phyloP scores from a whole-genome alignment of 768 basidiomycete genomes.

The Favolaschia claudopus region DNA sequence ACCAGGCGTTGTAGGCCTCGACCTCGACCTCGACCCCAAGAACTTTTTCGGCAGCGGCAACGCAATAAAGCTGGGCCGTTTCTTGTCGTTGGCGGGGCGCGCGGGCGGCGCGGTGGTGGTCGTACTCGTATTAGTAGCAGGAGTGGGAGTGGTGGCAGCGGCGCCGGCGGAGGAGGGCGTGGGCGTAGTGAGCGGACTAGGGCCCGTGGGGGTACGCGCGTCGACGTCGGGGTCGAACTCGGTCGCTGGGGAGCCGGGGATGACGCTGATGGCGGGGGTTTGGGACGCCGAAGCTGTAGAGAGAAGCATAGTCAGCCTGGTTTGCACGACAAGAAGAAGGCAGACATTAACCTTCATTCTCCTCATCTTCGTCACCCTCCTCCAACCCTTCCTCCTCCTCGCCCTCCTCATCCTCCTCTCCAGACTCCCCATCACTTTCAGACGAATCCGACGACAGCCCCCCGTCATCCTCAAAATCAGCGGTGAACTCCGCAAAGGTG shows the following conservation, averaged over 20 bases:
- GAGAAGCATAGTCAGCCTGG: not conserved
- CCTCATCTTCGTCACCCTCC: too few relatives aligned
- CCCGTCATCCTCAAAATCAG: constrained; percentile 80
- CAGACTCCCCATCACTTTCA: constrained; percentile 7
- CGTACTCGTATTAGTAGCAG: not conserved
- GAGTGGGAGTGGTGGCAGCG: not conserved
- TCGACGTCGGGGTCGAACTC: not conserved
- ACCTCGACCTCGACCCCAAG: constrained; percentile 14
- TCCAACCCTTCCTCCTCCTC: constrained; percentile 25
- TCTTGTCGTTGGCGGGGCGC: constrained; percentile 7
- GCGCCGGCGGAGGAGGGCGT: constrained; percentile 20
- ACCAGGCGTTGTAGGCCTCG: too few relatives aligned
- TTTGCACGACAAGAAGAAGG: too few relatives aligned
- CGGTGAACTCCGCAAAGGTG: constrained; percentile 57
- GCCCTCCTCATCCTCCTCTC: constrained; percentile 27
- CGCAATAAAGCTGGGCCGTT: constrained; percentile 23
- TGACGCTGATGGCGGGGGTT: constrained; percentile 9
- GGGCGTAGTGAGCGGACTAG: constrained; percentile 27
- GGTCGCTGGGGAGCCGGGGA: constrained; percentile 13
- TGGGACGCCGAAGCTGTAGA: not conserved
- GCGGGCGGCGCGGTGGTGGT: not conserved
- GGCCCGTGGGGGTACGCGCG: constrained; percentile 12
- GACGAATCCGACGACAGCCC: constrained; percentile 60
- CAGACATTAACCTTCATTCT: too few relatives aligned
- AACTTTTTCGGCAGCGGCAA: constrained; percentile 24